phyloP scores from a whole-genome alignment of 805 yeast genomes.

The Debaryomyces maramus region DNA sequence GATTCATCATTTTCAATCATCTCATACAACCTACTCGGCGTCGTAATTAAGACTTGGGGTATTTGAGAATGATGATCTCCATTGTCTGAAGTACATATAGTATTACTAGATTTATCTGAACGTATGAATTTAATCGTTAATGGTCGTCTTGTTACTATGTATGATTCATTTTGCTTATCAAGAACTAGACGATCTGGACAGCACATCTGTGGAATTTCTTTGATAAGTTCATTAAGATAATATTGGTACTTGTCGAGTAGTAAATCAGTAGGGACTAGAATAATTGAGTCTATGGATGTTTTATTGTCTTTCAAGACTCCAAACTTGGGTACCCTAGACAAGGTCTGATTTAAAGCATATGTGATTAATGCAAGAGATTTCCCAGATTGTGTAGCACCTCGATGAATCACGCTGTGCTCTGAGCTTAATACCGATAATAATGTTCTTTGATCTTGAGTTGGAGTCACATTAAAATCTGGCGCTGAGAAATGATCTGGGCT shows the following conservation, averaged over 20 bases:
- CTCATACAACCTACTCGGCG: conserved; percentile 12
- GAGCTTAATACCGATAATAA: conserved; percentile 18
- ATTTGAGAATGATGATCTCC: background rate
- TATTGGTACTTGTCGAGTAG: conserved; percentile 18
- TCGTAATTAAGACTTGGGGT: conserved; percentile 22
- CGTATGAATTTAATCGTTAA: conserved; percentile 15
- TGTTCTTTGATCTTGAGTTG: conserved; percentile 21
- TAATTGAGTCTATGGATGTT: conserved; percentile 15
- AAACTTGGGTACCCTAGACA: conserved; percentile 20
- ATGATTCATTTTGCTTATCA: conserved; percentile 6
- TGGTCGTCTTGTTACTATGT: conserved; percentile 16
- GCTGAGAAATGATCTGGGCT: background rate
- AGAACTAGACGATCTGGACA: conserved; percentile 20
- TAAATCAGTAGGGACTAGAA: conserved; percentile 26
- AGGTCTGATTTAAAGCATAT: conserved; percentile 19
- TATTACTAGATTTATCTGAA: conserved; percentile 3
- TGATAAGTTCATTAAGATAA: conserved; percentile 11
- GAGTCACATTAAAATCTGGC: conserved; percentile 14
- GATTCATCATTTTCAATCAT: conserved; percentile 8
- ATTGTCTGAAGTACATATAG: conserved; percentile 1
- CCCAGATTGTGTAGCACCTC: conserved; percentile 16
- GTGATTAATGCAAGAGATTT: conserved; percentile 16
- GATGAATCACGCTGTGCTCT: conserved; percentile 13
- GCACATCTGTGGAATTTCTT: conserved; percentile 21
- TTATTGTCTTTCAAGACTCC: conserved; percentile 9